Evolutionary conservation across 371 early-diverging fungal species (phyloP).

Genomic region (Apophysomyces variabilis): DNA sequence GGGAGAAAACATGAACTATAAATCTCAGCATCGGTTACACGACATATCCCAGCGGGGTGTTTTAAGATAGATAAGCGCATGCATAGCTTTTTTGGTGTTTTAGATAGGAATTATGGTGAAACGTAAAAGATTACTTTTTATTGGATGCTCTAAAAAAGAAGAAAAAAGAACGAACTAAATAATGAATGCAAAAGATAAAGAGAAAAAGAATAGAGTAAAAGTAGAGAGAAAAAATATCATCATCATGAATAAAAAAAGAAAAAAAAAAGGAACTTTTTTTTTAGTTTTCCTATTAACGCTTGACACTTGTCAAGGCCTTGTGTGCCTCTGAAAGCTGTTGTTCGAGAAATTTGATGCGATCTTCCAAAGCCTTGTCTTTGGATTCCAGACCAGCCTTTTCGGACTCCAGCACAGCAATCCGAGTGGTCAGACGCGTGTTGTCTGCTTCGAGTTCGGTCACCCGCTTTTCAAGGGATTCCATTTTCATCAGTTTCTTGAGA

Average conservation of each 20-base stretch:
- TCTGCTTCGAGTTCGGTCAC: conserved; percentile 75
- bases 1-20: not conserved
- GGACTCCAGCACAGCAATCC: conserved; percentile 70
- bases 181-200: not conserved
- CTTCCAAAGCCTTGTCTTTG: conserved; percentile 64
- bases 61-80: no score
- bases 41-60: no score
- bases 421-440: conserved; percentile 60
- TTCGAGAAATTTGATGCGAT: conserved; percentile 66
- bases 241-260: not conserved
- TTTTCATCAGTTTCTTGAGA: conserved; percentile 75
- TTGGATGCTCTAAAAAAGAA: not conserved
- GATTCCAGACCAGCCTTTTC: conserved; percentile 58
- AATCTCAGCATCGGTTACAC: no score
- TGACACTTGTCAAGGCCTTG: conserved; percentile 44
- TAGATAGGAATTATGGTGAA: no score
- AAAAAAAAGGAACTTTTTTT: not conserved
- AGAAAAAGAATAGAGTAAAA: not conserved
- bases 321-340: conserved; percentile 67
- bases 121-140: not conserved
- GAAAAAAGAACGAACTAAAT: not conserved
- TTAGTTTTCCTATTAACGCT: conserved; percentile 1
- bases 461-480: conserved; percentile 78
- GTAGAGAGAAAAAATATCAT: not conserved
- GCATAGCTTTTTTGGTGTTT: no score